Percentiles rank a stretch among this genome's conserved stretches.
phyloP scores from a whole-genome alignment of 2,329 filamentous ascomycete genomes.

The Talaromyces sp. region DNA sequence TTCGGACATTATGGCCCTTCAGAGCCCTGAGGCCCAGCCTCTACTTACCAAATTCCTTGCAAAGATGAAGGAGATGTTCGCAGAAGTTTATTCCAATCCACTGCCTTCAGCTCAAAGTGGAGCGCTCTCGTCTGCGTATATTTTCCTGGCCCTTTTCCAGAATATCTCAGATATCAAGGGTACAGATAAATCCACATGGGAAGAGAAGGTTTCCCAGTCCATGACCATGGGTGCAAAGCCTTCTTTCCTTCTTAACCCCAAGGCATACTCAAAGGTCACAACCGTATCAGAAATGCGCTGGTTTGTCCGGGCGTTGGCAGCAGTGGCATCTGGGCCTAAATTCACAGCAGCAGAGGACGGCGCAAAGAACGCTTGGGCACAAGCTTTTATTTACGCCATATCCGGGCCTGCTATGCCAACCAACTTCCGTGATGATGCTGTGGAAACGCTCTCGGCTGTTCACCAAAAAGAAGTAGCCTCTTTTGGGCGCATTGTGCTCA shows the following conservation, averaged over 20 bases:
- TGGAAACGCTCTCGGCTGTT: conserved; percentile 62
- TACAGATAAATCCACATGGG: conserved; percentile 52
- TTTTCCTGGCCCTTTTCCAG: conserved; percentile 66
- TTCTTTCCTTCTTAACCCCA: conserved; percentile 82
- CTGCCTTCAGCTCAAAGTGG: conserved; percentile 78
- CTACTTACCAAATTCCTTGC: conserved; percentile 55
- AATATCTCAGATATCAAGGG: conserved; percentile 57
- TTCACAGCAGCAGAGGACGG: conserved; percentile 50
- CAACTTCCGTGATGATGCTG: conserved; percentile 65
- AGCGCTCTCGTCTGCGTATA: conserved; percentile 76
- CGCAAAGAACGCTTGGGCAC: conserved; percentile 74
- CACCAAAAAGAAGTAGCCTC: conserved; percentile 63
- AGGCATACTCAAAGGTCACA: conserved; percentile 79
- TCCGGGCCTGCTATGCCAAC: conserved; percentile 65
- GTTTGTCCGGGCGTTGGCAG: conserved; percentile 70
- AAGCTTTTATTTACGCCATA: conserved; percentile 79
- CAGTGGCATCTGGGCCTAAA: conserved; percentile 60
- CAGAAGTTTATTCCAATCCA: conserved; percentile 77
- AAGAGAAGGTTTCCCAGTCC: conserved; percentile 64
- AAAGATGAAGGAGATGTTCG: conserved; percentile 67
- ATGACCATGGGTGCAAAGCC: conserved; percentile 75
- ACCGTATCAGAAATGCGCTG: conserved; percentile 76
- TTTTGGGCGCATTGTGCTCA: conserved; percentile 66
- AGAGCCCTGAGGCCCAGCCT: conserved; percentile 49
- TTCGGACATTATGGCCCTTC: conserved; percentile 51